Base-by-base conservation (phyloP, 176 grass and related monocot species). In the Hordeum vulgare region DNA sequence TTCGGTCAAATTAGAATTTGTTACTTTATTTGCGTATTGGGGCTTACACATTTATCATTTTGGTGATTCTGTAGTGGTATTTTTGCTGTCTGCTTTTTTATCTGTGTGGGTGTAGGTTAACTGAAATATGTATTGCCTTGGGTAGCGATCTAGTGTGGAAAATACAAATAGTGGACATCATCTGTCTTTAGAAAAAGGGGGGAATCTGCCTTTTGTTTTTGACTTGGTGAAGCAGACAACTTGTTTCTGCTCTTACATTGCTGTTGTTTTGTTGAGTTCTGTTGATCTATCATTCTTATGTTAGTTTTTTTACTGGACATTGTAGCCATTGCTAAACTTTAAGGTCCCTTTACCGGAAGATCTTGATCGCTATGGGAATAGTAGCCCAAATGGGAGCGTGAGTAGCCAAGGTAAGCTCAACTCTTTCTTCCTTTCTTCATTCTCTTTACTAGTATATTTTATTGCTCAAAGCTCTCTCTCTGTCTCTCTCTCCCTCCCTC, bases 261-360 rank as follows among this genome's bases (percentile, higher is more conserved):
- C 13, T 57, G 25, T 71, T 66, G 27, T 37, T 78, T 86, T 27
- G 61, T 74, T 74, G 25, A 57, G 35, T 39, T 74, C 31, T 76
- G 25, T 66, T 75, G 18, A 8, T 76, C 66, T 58, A 59, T 11
- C 18, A 69, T 44, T 75, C 65, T 68, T 41, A 75, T 54, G 61
- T 79, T 41, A 21, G 49, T 39, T 85, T 84, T 66, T 84, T 66
- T 87, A 70, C 75, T 66, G 79, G 70, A 81, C 80, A 20, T 71
- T 89, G 75, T 75, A 99, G 97, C 89, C 97, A 75, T 89, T 99
- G 86, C 79, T 96, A 82, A 96, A 81, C 85, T 99, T 96, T 87
- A 94, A 80, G 78, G 97, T 96, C 56, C 97, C 97, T 79, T 61
- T 77, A 79, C 89, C 83, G 0, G 89, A 92, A 76, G 93, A 96